Base-by-base conservation (phyloP, 73 alveolate genomes). In the Tetrahymena borealis region DNA sequence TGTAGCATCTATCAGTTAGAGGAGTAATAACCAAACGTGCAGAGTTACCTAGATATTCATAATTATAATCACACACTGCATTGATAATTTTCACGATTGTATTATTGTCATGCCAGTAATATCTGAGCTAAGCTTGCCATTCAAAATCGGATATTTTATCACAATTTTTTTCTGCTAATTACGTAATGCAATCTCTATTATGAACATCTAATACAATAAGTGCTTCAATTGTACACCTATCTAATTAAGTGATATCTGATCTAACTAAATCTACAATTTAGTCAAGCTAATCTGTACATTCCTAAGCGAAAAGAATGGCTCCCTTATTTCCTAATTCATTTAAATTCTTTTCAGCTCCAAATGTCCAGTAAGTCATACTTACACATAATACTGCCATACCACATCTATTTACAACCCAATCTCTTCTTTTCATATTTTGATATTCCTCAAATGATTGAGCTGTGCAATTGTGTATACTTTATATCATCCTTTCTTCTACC, bases 251-350 rank as follows among this genome's bases (percentile, higher is more conserved):
- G 43, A 99, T 99, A 91, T 99, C 98, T n/a, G 99, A 98, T 95
- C 99, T 97, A 33, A 99, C 99, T 91, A 99, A 94, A 35, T 96
- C 99, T 78, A 99, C 99, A 39, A 98, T 97, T 90, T 98, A 99
- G 92, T 98, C 94, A 91, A 99, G 97, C 98, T 98, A 96, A 32
- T 94, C 91, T 28, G 96, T 96, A 42, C 98, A 96, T 60, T 85
- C 92, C 31, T 97, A 96, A 78, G 94, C 96, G 95, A 96, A 98
- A 41, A 94, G 96, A 32, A 94, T 94, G 35, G 97, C 98, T 15
- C 99, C 99, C 38, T 96, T 96, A 93, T 97, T 97, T 92, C 99
- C 99, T 79, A 96, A 93, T 43, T 97, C 97, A 11, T 96, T 94
- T 95, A 98, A 95, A 40, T 97, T 97, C 90, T 98, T 96, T 92